Conservation (phyloP, 2,329 filamentous ascomycete species). For the Penicillium nordicum region DNA sequence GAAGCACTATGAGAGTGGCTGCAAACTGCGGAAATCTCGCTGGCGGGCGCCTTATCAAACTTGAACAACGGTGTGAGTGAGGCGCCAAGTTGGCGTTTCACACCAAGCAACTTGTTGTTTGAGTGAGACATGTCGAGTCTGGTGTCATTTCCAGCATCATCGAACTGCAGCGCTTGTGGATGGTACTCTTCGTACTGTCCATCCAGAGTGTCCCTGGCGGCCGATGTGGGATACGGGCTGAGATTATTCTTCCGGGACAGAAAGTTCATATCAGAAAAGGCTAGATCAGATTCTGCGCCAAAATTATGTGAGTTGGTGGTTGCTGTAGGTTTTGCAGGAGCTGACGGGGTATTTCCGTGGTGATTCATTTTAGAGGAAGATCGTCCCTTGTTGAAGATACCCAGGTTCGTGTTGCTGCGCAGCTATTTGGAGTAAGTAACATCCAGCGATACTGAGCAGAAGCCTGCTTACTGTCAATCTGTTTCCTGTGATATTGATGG, state of each 20-base stretch:
- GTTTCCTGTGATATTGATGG: conserved; percentile 51
- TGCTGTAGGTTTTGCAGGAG: background rate
- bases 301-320: background rate
- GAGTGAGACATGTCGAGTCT: background rate
- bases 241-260: conserved; percentile 7
- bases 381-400: conserved; percentile 38
- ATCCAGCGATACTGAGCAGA: background rate
- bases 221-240: background rate
- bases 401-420: conserved; percentile 19
- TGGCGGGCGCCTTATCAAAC: background rate
- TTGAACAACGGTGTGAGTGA: background rate
- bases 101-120: background rate
- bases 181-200: background rate
- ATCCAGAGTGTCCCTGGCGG: background rate
- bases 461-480: conserved; percentile 50
- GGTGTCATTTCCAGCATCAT: background rate
- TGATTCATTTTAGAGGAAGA: conserved; percentile 31
- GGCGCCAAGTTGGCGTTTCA: background rate
- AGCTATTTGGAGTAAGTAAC: conserved; percentile 22
- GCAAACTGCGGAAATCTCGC: background rate
- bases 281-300: conserved; percentile 12
- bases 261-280: conserved; percentile 26
- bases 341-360: conserved; percentile 14
- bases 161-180: background rate
- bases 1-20: too few species aligned